phyloP scores from a whole-genome alignment of 768 basidiomycete genomes.

The Suillus fuscotomentosus region DNA sequence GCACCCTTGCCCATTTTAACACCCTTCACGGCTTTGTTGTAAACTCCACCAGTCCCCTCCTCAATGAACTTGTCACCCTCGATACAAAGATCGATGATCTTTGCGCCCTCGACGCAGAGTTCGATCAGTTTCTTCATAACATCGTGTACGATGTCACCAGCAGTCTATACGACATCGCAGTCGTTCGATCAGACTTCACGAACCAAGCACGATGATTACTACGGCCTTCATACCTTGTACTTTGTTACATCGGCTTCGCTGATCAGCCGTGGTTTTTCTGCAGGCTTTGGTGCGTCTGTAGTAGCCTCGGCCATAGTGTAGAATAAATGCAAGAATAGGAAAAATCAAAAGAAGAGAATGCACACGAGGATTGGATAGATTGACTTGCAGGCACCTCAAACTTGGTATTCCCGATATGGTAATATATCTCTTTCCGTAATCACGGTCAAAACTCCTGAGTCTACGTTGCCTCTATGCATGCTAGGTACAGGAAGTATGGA shows the following conservation, averaged over 20 bases:
- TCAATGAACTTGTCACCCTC: slow-evolving; percentile 95
- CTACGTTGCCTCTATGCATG: too few species aligned
- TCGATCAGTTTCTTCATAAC: slow-evolving; percentile 85
- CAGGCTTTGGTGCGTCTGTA: slow-evolving; percentile 39
- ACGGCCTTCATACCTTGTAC: slow-evolving; percentile 62
- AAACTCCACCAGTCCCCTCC: slow-evolving; percentile 78
- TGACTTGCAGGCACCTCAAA: slow-evolving; percentile 3
- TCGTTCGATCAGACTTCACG: neutral
- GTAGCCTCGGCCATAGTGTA: slow-evolving; percentile 58
- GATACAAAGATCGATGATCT: slow-evolving; percentile 84
- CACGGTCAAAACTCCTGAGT: too few species aligned
- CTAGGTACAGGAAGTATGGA: too few species aligned
- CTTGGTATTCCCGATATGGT: slow-evolving; percentile 24
- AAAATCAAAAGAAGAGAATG: slow-evolving; percentile 7
- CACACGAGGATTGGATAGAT: slow-evolving; percentile 8
- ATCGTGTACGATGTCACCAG: slow-evolving; percentile 85
- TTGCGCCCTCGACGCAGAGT: slow-evolving; percentile 76
- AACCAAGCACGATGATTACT: slow-evolving; percentile 4
- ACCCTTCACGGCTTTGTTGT: slow-evolving; percentile 89
- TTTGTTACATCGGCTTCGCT: slow-evolving; percentile 79
- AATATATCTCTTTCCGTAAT: slow-evolving; percentile 9
- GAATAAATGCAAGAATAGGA: slow-evolving; percentile 3
- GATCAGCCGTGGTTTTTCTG: slow-evolving; percentile 54
- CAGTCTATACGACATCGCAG: slow-evolving; percentile 48
- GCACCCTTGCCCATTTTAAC: slow-evolving; percentile 85